Evolutionary conservation across 352 stramenopile species (phyloP).

Genomic region (Globisporangium rhizosaccharum): DNA sequence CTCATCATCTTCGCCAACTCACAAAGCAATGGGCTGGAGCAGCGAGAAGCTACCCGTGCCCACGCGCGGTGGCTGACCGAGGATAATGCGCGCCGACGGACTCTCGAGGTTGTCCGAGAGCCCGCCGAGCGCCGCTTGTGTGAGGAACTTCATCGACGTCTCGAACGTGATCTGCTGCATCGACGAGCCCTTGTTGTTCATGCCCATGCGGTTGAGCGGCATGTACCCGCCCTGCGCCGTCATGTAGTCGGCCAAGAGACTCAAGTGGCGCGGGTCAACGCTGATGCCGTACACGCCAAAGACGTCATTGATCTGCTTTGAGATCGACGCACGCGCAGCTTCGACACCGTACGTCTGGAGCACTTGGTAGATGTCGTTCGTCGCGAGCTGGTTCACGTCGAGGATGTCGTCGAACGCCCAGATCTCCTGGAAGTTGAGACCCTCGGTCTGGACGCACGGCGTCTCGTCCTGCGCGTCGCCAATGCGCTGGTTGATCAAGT

Average conservation of each 20-base stretch:
- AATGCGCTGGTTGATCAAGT: constrained; percentile 86
- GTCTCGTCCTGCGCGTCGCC: constrained; percentile 75
- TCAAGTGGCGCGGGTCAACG: constrained; percentile 97
- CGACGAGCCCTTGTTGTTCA: constrained; percentile 93
- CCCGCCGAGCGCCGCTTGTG: constrained; percentile 90
- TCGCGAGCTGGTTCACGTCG: constrained; percentile 94
- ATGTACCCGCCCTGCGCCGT: constrained; percentile 96
- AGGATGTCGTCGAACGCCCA: constrained; percentile 91
- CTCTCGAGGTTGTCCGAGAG: constrained; percentile 89
- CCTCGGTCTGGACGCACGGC: constrained; percentile 91
- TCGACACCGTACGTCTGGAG: constrained; percentile 98
- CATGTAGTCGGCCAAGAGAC: constrained; percentile 99
- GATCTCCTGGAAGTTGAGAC: constrained; percentile 98
- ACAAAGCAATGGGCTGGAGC: constrained; percentile 82
- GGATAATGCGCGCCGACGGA: constrained; percentile 93
- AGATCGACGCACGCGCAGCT: constrained; percentile 95
- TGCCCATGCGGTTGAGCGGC: constrained; percentile 97
- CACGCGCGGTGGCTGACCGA: constrained; percentile 92
- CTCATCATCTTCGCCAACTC: constrained; percentile 13
- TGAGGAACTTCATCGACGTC: constrained; percentile 98
- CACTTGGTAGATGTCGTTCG: constrained; percentile 98
- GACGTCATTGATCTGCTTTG: constrained; percentile 98
- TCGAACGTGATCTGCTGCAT: constrained; percentile 99
- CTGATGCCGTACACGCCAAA: constrained; percentile 99
- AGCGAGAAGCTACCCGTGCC: constrained; percentile 96